Evolutionary conservation across 352 stramenopile species (phyloP), one percentile per base, ranked within the genome.

Genomic region (Pilasporangium apinafurcum): DNA sequence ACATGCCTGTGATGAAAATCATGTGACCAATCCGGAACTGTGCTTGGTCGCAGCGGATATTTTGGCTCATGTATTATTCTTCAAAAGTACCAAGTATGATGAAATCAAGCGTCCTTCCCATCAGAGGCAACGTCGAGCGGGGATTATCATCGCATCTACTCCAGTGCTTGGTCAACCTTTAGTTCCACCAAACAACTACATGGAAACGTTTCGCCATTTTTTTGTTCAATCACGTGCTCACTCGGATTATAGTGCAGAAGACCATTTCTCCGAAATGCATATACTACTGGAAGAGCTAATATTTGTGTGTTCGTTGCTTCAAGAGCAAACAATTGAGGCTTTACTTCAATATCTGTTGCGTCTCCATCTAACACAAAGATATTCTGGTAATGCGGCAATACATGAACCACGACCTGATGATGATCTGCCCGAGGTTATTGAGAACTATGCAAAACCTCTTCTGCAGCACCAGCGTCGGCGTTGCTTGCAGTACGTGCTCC

Each of bases 61-160:
- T 8, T 35, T 56, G 8, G 26, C 39, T 0, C 38, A 56, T 25
- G 48, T 41, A 12, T 25, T 56, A 14, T 56, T 49, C 34, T 44
- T 56, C 28, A 41, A 33, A 18, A 37, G 25, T n/a, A 32, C 32
- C n/a, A 44, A 44, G n/a, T n/a, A n/a, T n/a, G n/a, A n/a, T n/a
- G n/a, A n/a, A n/a, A n/a, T n/a, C n/a, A n/a, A 8, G 16, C n/a
- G 28, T 10, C 33, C 8, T 9, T 9, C n/a, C 21, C 9, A 28
- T 3, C 16, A 8, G 33, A 43, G 33, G 12, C 5, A 4, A 17
- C 25, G 6, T n/a, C 31, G 2, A 17, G 21, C 10, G 21, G 2
- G 8, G 24, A 8, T n/a, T n/a, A n/a, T n/a, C n/a, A n/a, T n/a
- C n/a, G n/a, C n/a, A n/a, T n/a, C n/a, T n/a, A n/a, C n/a, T n/a